Base-by-base conservation (phyloP, 768 basidiomycete genomes). In the Trichaptum fuscoviolaceum region DNA sequence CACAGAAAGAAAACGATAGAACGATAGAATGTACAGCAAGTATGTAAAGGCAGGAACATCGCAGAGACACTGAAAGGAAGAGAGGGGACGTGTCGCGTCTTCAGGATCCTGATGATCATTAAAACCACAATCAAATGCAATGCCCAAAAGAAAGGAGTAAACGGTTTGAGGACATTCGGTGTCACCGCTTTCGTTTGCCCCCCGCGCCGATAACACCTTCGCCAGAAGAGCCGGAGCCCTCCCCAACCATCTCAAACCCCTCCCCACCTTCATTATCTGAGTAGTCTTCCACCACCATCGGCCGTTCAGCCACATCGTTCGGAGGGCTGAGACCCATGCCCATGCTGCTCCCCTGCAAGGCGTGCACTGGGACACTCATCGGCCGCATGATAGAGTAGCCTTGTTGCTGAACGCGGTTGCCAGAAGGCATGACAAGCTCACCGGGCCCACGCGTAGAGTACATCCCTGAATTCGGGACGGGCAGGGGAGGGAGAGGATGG, bases 181-280 rank as follows among this genome's bases (percentile, higher is more conserved):
- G 24, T 61, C 59, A 61, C 59, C 59, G 59, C 59, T 61, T 61
- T 18, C 59, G 59, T 23, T 61, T 61, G 15, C 25, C 59, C 24
- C 59, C 59, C 10, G 59, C 59, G 15, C 59, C 30, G 59, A 17
- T 61, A 25, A 12, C 59, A 17, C 59, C 59, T 61, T 61, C 59
- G 24, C 59, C 59, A 12, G 30, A 25, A 17, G 24, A 61, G 12
- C 17, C 23, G 10, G 25, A 61, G 24, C 59, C 30, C 59, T 61
- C 59, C 17, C 59, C 59, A 24, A 25, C 30, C 17, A 25, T 34
- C 59, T 34, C 59, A 61, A 25, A 25, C 59, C 30, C 59, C 59
- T 34, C 59, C 59, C 15, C 59, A 25, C 59, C 59, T 23, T 61
- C 59, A 23, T 61, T 25, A 20, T 61, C 59, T 3, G 30, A 25